phyloP scores from a whole-genome alignment of 208 protist species.

The Leishmania martiniquensis region DNA sequence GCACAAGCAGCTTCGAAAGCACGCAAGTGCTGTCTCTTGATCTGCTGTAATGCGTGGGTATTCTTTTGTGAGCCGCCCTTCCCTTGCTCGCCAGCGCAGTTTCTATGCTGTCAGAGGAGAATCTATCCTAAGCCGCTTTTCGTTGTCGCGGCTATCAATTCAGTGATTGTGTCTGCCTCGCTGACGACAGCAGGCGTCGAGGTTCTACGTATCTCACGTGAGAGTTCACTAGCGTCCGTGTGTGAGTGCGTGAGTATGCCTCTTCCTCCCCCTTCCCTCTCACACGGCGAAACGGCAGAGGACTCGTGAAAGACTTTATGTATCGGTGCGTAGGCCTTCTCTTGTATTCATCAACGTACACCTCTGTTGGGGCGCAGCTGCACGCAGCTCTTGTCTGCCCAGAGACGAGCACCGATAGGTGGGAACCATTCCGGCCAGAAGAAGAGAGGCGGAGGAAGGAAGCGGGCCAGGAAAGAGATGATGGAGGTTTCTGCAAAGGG shows the following conservation, averaged over 20 bases:
- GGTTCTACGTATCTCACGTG: not conserved
- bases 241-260: not conserved
- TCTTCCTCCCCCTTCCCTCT: not conserved
- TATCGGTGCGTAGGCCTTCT: not conserved
- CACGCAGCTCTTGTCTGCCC: not conserved
- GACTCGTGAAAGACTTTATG: not conserved
- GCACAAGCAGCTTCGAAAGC: not conserved
- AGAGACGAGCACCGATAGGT: not conserved
- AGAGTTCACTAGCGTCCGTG: not conserved
- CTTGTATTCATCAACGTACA: not conserved
- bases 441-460: not conserved
- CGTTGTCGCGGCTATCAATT: not conserved
- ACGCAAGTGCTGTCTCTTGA: not conserved
- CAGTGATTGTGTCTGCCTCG: not conserved
- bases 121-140: not conserved
- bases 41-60: not conserved
- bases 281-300: not conserved
- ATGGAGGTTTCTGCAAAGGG: not conserved
- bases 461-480: not conserved
- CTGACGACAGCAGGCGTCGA: not conserved
- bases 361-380: not conserved
- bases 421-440: not conserved
- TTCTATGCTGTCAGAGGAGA: not conserved
- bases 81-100: not conserved
- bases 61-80: too few relatives aligned